Conservation (phyloP, 768 basidiomycete genomes). For the Phaffia tasmanica region DNA sequence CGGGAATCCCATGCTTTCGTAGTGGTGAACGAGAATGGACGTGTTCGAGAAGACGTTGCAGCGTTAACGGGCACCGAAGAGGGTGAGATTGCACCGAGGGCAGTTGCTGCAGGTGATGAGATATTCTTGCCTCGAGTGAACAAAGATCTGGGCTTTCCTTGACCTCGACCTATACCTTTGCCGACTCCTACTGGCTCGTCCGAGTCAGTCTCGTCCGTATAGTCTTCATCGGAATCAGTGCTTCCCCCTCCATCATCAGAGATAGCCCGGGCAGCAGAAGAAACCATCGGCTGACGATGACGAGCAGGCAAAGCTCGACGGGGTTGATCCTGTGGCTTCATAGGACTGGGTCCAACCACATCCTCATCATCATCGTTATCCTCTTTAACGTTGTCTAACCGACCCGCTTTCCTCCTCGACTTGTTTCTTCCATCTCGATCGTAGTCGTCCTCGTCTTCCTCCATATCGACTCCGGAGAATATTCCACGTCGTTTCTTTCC, state of each 20-base stretch:
- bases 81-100: neutral
- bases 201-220: neutral
- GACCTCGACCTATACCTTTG: neutral
- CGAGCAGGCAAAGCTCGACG: slow-evolving; percentile 1
- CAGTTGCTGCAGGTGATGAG: neutral
- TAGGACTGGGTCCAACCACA: slow-evolving; percentile 12
- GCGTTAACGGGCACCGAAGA: neutral
- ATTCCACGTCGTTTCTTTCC: neutral
- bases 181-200: neutral
- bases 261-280: neutral
- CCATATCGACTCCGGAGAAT: neutral
- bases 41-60: neutral
- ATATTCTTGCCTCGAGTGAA: neutral
- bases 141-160: neutral
- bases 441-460: neutral
- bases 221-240: slow-evolving; percentile 4
- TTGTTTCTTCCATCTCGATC: neutral
- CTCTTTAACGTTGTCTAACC: slow-evolving; percentile 5
- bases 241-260: no score
- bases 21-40: neutral
- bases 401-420: neutral
- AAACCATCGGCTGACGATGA: no score
- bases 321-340: slow-evolving; percentile 7
- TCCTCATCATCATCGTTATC: slow-evolving; percentile 1
- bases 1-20: neutral